These are phyloP conservation scores for Hypoxylon lenormandii DNA, from an alignment of 495 filamentous ascomycete species.

Conservation along the genomic window DNA sequence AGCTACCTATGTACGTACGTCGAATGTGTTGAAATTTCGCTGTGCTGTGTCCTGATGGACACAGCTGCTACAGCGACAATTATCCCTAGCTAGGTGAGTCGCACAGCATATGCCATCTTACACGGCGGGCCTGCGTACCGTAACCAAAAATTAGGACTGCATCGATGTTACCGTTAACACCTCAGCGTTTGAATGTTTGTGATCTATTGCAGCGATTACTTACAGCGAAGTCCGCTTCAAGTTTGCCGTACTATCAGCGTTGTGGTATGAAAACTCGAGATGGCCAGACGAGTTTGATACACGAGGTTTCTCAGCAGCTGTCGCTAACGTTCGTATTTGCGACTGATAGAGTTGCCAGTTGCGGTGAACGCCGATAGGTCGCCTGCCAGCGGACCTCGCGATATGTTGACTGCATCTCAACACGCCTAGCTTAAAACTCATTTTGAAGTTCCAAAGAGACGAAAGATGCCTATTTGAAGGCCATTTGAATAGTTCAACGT, in stretches of 20 bases:
- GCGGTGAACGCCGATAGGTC: constrained; percentile 1
- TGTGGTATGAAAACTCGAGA: constrained; percentile 25
- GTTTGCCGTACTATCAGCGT: background rate
- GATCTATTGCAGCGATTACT: constrained; percentile 18
- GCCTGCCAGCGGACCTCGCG: constrained; percentile 30
- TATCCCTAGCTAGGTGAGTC: constrained; percentile 66
- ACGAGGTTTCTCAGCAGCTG: constrained; percentile 21
- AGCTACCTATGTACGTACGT: constrained; percentile 46
- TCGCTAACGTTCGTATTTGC: constrained; percentile 26
- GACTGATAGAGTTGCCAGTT: background rate
- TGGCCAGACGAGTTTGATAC: constrained; percentile 32
- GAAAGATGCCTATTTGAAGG: background rate
- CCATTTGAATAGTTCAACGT: background rate
- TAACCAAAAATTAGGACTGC: constrained; percentile 55
- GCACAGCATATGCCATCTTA: background rate
- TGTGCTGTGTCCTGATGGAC: constrained; percentile 83
- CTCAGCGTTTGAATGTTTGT: background rate
- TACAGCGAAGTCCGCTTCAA: constrained; percentile 39
- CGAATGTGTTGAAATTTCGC: constrained; percentile 76
- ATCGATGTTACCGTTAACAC: constrained; percentile 27
- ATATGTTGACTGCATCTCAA: constrained; percentile 20
- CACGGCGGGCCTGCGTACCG: constrained; percentile 47
- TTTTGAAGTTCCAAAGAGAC: background rate
- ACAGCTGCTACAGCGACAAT: constrained; percentile 80
- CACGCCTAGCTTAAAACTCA: constrained; percentile 21